Conservation (phyloP, 2,329 filamentous ascomycete species). For the Plectosphaerella sp. region DNA sequence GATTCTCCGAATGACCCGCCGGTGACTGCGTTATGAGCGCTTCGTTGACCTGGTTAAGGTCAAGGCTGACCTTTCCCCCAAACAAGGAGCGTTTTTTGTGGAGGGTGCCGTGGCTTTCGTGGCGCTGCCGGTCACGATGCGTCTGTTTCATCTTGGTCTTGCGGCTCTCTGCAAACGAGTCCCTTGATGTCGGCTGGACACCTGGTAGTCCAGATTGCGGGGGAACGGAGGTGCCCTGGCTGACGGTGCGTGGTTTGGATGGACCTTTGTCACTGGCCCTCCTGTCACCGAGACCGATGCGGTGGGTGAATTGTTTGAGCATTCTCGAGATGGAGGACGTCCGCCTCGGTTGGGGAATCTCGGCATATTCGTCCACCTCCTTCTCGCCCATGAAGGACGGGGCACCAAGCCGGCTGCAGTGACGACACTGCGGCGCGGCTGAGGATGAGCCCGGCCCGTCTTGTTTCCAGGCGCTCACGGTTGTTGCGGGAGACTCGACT, state of each 20-base stretch:
- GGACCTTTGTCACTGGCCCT: not conserved
- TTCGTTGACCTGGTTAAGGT: not conserved
- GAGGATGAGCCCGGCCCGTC: too few relatives aligned
- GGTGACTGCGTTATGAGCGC: not conserved
- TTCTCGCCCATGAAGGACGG: not conserved
- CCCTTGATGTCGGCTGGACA: not conserved
- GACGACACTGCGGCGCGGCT: not conserved
- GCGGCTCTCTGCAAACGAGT: not conserved
- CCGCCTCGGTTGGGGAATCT: not conserved
- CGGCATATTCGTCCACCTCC: not conserved
- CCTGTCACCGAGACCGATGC: not conserved
- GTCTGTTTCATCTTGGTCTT: not conserved
- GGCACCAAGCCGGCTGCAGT: not conserved
- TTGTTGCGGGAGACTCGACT: not conserved
- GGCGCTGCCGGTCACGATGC: not conserved
- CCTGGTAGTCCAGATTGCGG: not conserved
- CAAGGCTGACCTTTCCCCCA: not conserved
- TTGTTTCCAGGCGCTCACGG: too few relatives aligned
- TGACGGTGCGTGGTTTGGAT: not conserved
- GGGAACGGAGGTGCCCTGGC: not conserved
- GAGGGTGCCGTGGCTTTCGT: not conserved
- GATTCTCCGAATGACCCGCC: too few relatives aligned
- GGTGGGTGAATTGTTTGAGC: not conserved
- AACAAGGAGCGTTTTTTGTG: not conserved
- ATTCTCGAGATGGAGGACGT: not conserved